These are phyloP conservation scores for Penstemon davidsonii DNA, from an alignment of 257 asterid species.

Conservation along the genomic window DNA sequence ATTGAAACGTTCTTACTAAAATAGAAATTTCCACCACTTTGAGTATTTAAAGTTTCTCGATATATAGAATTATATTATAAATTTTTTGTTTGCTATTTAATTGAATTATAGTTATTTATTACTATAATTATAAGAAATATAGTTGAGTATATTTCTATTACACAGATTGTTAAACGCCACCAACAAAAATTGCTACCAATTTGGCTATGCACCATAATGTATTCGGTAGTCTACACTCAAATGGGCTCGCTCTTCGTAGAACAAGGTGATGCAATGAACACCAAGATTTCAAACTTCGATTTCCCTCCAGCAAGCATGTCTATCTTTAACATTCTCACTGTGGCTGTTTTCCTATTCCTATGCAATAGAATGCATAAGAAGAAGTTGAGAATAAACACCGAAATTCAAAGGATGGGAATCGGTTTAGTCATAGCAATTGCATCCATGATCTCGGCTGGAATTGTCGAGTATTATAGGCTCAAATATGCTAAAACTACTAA, in stretches of 20 bases:
- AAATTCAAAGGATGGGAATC: conserved; percentile 64
- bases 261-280: conserved; percentile 36
- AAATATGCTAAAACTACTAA: conserved; percentile 44
- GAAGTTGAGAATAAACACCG: too few species aligned
- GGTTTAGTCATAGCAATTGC: conserved; percentile 72
- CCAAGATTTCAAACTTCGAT: conserved; percentile 24
- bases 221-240: conserved; percentile 38
- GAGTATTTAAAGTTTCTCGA: too few species aligned
- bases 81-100: too few species aligned
- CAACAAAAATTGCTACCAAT: conserved; percentile 34
- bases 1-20: too few species aligned
- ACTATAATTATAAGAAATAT: too few species aligned
- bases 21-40: too few species aligned
- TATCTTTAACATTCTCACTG: conserved; percentile 24
- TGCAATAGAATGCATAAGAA: conserved; percentile 7
- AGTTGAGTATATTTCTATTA: too few species aligned
- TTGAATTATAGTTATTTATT: too few species aligned
- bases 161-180: too few species aligned
- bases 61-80: too few species aligned
- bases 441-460: conserved; percentile 83
- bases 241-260: conserved; percentile 39
- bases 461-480: conserved; percentile 74
- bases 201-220: conserved; percentile 40
- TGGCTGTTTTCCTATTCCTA: conserved; percentile 27
- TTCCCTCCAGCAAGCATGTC: conserved; percentile 42